Base-by-base conservation (phyloP, 106 monocot genomes). In the Agapanthus africanus region DNA sequence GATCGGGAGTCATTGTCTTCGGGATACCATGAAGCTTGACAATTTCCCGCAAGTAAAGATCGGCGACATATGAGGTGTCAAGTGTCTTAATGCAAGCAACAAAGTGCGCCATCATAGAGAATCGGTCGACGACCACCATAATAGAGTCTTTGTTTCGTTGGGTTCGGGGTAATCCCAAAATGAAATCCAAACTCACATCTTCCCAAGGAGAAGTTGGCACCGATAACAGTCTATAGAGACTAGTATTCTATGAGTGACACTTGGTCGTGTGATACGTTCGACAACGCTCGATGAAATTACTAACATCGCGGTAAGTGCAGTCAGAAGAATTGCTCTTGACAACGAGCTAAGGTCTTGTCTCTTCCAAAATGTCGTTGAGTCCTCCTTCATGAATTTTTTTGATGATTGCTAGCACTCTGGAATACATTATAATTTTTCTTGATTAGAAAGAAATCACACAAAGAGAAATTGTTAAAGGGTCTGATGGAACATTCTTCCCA, bases 101-200 rank as follows among this genome's bases (percentile, higher is more conserved):
- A 51, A 74, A 74, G n/a, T 74, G 74, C 1, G 74, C 7, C 65
- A 74, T 74, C 37, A 65, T n/a, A 50, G 47, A 37, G 37, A 74
- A 74, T 6, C 51, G 50, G 66, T 52, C 74, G 33, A 66, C 74
- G 7, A 66, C 74, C 3, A 3, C 9, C 22, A 74, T 23, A 14
- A 74, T 54, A 23, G 47, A 74, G 25, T 74, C 66, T 0, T 11
- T 51, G 13, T 35, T 36, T 59, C 40, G 18, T n/a, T 76, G 67
- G 6, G 40, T 76, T 18, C 65, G 19, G 11, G 68, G 75, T 0
- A 46, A 59, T 23, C 75, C 68, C 11, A 76, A 8, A 7, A 67
- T 26, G 59, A 76, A 41, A 21, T 76, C 68, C 67, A n/a, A 68
- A 27, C 34, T 56, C 10, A 76, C 27, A 28, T 68, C 25, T 31